Evolutionary conservation across 768 basidiomycete genomes (phyloP), one percentile per base, ranked within the genome.

Genomic region (Mrakia gelida): DNA sequence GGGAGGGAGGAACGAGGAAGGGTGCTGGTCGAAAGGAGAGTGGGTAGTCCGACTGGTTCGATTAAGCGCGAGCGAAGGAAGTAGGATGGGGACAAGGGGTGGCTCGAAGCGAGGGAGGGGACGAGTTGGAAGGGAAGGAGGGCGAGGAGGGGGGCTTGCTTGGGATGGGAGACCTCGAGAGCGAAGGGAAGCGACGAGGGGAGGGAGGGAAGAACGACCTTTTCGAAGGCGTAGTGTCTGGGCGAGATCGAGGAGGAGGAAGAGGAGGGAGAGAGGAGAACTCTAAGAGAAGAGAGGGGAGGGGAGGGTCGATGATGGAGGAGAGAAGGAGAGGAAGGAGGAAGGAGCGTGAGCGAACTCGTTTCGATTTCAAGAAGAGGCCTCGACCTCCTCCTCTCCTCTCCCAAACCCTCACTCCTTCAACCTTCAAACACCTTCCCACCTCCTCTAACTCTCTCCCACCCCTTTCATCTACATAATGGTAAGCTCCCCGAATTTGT

Each of bases 371-470:
- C 59, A 28, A n/a, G n/a, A 59, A 26, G 59, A 54, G 5, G 52
- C 5, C 9, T n/a, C n/a, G n/a, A 59, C 59, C 5, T 5, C 3
- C 45, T 9, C 26, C 23, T 5, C 23, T 16, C 26, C 1, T 3
- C 28, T 23, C 26, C 59, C 26, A 52, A 52, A 52, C 49, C 49
- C 9, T 52, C 49, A 52, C 49, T 52, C 49, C 18, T 13, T 52
- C 49, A 52, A 52, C 49, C 49, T 52, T 21, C 18, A 18, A 52
- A 52, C 16, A 59, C 10, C 71, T 54, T n/a, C 28, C 28, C 3
- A 30, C 26, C 78, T 38, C 56, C 54, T n/a, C 13, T 49, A 87
- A 83, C 62, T 11, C 41, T 10, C 26, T 10, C 76, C 56, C 56
- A 30, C 23, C 45, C 43, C 62, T 30, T 70, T 26, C 16, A 10